Percentiles rank a stretch among this genome's conserved stretches.
These are phyloP conservation scores for Elsinoe ampelina DNA, from an alignment of 2,329 filamentous ascomycete genomes.

Conservation along the genomic window DNA sequence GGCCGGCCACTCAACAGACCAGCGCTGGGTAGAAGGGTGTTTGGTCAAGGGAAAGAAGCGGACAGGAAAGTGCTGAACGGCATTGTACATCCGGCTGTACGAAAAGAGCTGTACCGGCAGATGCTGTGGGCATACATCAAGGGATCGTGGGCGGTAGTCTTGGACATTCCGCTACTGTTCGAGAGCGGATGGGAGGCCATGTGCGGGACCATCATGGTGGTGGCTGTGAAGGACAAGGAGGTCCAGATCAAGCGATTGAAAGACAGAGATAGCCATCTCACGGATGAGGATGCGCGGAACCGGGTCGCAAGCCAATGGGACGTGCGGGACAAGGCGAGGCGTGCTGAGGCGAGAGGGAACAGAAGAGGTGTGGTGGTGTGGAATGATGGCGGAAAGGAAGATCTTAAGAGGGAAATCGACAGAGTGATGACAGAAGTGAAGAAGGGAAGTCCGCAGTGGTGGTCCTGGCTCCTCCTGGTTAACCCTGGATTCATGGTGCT, in stretches of 20 bases:
- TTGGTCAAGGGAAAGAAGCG: slow-evolving; percentile 64
- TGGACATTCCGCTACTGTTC: slow-evolving; percentile 87
- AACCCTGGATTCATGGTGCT: slow-evolving; percentile 66
- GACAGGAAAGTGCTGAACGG: slow-evolving; percentile 73
- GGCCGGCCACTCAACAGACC: slow-evolving; percentile 75
- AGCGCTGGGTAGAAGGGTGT: slow-evolving; percentile 75
- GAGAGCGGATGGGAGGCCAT: slow-evolving; percentile 78
- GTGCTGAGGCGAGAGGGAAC: slow-evolving; percentile 56
- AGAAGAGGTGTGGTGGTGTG: slow-evolving; percentile 69
- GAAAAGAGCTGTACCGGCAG: slow-evolving; percentile 67
- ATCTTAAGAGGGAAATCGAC: slow-evolving; percentile 58
- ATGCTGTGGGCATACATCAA: slow-evolving; percentile 63
- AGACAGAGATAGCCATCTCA: slow-evolving; percentile 67
- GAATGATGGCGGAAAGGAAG: slow-evolving; percentile 72
- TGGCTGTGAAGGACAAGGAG: slow-evolving; percentile 68
- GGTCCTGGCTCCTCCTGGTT: slow-evolving; percentile 60
- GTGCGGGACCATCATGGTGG: slow-evolving; percentile 78
- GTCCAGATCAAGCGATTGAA: slow-evolving; percentile 75
- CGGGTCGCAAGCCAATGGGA: slow-evolving; percentile 80
- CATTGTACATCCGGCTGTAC: slow-evolving; percentile 88
- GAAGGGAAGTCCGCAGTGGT: slow-evolving; percentile 64
- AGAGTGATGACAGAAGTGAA: slow-evolving; percentile 56
- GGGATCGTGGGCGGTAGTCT: slow-evolving; percentile 79
- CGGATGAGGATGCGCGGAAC: slow-evolving; percentile 76
- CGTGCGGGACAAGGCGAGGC: slow-evolving; percentile 69